These are phyloP conservation scores for Metarhizium robertsii DNA, from an alignment of 2,329 filamentous ascomycete genomes.

Conservation along the genomic window DNA sequence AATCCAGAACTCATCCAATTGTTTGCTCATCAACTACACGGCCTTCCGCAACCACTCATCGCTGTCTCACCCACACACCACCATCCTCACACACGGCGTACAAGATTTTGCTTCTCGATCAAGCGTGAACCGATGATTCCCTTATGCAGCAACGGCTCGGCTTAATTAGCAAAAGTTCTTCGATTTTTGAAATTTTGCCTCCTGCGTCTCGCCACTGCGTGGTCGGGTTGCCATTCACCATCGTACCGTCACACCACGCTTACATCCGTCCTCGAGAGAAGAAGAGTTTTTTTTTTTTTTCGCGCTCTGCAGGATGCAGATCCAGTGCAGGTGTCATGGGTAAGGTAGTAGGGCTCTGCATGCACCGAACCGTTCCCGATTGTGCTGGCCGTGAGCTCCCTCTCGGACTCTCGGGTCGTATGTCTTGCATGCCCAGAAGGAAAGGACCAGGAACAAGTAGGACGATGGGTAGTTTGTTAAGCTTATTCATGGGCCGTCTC, in stretches of 20 bases:
- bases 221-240: background rate
- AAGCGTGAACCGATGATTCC: background rate
- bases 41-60: background rate
- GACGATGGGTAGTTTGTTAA: background rate
- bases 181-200: background rate
- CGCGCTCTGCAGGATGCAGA: background rate
- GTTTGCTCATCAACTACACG: background rate
- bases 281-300: background rate
- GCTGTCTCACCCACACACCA: background rate
- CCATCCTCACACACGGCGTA: background rate
- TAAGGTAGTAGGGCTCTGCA: background rate
- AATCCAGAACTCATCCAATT: too few relatives aligned
- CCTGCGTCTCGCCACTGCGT: background rate
- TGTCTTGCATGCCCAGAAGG: background rate
- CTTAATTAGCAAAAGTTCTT: background rate
- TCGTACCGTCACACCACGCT: background rate
- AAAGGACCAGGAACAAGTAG: background rate
- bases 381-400: background rate
- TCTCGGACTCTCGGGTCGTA: background rate
- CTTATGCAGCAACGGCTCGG: slow-evolving; percentile 2
- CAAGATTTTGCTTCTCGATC: background rate
- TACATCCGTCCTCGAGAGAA: background rate
- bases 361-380: background rate
- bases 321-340: background rate
- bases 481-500: background rate